Conservation (phyloP, 2,329 filamentous ascomycete species). For the Macrophomina tecta region DNA sequence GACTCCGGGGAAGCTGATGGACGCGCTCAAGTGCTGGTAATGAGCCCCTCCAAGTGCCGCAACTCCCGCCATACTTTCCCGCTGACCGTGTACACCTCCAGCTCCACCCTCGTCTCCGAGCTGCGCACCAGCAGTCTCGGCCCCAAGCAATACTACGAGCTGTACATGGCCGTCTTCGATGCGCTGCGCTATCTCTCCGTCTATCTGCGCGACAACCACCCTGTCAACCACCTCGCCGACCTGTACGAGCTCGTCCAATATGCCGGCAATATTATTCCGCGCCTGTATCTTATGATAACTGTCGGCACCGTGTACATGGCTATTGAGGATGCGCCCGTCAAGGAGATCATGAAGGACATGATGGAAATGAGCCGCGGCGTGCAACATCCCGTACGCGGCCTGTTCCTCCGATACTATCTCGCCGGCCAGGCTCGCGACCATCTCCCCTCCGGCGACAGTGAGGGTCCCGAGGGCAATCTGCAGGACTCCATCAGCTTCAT, state of each 20-base stretch:
- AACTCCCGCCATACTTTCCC: neutral
- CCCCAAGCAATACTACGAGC: slow-evolving; percentile 99
- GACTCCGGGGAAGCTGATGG: slow-evolving; percentile 98
- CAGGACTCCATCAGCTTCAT: slow-evolving; percentile 99
- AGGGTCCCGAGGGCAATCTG: slow-evolving; percentile 92
- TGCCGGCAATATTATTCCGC: slow-evolving; percentile 95
- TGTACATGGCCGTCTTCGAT: slow-evolving; percentile 99
- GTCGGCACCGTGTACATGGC: slow-evolving; percentile 99
- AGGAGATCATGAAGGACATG: slow-evolving; percentile 99
- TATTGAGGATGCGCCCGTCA: slow-evolving; percentile 96
- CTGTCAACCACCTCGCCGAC: slow-evolving; percentile 96
- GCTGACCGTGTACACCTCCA: slow-evolving; percentile 48
- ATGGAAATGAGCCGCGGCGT: slow-evolving; percentile 99
- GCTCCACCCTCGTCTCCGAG: slow-evolving; percentile 97
- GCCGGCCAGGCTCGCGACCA: slow-evolving; percentile 92
- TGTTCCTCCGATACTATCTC: slow-evolving; percentile 95
- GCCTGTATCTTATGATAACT: slow-evolving; percentile 98
- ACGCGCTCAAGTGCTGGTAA: slow-evolving; percentile 98
- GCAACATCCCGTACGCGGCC: slow-evolving; percentile 91
- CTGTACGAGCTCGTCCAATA: slow-evolving; percentile 98
- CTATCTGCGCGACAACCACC: slow-evolving; percentile 96
- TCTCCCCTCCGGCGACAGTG: slow-evolving; percentile 79
- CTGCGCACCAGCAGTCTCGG: slow-evolving; percentile 94
- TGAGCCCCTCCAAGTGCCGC: neutral
- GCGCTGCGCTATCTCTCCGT: slow-evolving; percentile 94